Evolutionary conservation across 495 filamentous ascomycete species (phyloP), one percentile per base, ranked within the genome.

Genomic region (Penicillium coffeae): DNA sequence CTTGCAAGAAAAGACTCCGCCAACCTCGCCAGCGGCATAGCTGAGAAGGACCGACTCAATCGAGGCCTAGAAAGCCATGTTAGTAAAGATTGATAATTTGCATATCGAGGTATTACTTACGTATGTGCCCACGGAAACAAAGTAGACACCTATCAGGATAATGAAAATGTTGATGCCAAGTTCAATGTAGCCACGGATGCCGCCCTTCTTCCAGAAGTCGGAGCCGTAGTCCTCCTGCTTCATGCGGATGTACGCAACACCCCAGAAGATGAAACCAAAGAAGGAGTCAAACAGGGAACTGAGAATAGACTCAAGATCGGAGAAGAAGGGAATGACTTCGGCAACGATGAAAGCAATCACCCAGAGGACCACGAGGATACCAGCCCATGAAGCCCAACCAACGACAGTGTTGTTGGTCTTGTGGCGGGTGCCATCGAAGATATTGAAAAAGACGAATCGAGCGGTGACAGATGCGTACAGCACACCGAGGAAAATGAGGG

Each of bases 181-280:
- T 41, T 86, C 80, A 34, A 79, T 22, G 65, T 76, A 83, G 9
- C 87, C 85, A 6, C 79, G 76, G 22, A 84, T 50, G 19, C 81
- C 82, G 32, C 80, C 71, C 0, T 73, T 68, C 57, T 72, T 81
- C 20, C 80, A 76, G 44, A 86, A 84, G 1, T 66, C 64, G 2
- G 80, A 70, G 2, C 84, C 80, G 51, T 86, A 74, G 47, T 92
- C 87, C 0, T 76, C 84, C 35, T 68, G 63, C 13, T 89, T 75
- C 89, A 95, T 90, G 22, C 87, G 81, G 51, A 93, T 75, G 61
- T 93, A 95, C 1, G 89, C 89, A 3, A 88, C 79, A 21, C 89
- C 89, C 89, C 89, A 95, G 76, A 93, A 95, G 58, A 94, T 92
- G 70, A 92, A 95, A 14, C 89, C 89, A 51, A 95, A 95, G 72